Base-by-base conservation (phyloP, 768 basidiomycete species). In the Boletus speciosus region DNA sequence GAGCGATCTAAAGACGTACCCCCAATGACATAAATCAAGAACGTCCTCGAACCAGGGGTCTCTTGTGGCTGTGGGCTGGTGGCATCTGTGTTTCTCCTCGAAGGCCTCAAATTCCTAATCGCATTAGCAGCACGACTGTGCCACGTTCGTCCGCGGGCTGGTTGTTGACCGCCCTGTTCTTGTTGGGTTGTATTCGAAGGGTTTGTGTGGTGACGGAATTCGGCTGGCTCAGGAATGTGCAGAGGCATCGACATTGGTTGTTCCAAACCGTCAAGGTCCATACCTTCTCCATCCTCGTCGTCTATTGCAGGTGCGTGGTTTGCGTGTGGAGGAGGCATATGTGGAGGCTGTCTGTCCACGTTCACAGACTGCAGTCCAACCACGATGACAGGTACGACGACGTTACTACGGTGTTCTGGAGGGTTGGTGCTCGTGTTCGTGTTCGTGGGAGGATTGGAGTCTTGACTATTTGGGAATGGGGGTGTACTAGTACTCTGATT, bases 11-110 rank as follows among this genome's bases (percentile, higher is more conserved):
- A 35, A 48, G 45, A 69, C 79, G 47, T 57, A 83, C 88, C 88
- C 47, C 90, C 89, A 66, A 92, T 90, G 56, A 95, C 92, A 72
- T 92, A 94, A 52, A 95, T 93, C 69, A 93, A 76, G 72, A 93
- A 93, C 16, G 90, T 93, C 59, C 90, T 59, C 35, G 57, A 61
- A 47, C 65, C 59, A 27, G 56, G 57, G 2, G 68, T 51, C 36
- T 66, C 64, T 43, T 49, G 61, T 9, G 64, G 54, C 40, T 55
- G 64, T n/a, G 66, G 64, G 36, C 55, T 53, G 27, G 56, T 51
- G 34, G 64, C 44, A 11, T 63, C 60, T 36, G 58, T 52, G 14
- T 58, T 60, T 55, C 65, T 63, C 47, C 65, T 57, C 9, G 74
- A 74, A 43, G 77, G 72, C 27, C 81, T 69, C 58, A 86, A 64